Evolutionary conservation across 1,284 basidiomycete genomes (phyloP), one percentile per base, ranked within the genome.

Genomic region (Puccinia triticina): DNA sequence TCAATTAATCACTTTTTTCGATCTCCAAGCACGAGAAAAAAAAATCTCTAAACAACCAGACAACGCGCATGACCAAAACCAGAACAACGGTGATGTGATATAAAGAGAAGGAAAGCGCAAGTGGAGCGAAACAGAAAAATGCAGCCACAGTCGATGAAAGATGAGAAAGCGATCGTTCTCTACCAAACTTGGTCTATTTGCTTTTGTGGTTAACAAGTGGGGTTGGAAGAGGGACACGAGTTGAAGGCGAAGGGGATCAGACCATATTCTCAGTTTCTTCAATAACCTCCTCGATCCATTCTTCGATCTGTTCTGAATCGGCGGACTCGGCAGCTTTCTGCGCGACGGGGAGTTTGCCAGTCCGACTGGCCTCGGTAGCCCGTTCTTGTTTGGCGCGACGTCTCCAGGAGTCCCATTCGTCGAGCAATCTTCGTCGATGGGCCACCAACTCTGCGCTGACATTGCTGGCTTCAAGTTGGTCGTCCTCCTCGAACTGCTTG

Each of bases 341-440:
- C 10, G 61, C 18, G 10, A 10, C n/a, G 29, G 8, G 7, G 16
- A 21, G 12, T 40, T 64, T 64, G 5, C 61, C 61, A 34, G 26
- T 18, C 3, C 10, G 10, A 18, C 3, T 23, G 61, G 61, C 61
- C 32, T 37, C 32, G 14, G 61, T 37, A 29, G 61, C 61, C 7
- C 8, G 61, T 18, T 64, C 61, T 34, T 37, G 61, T 37, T 64
- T 64, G 14, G 61, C 5, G 32, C 11, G 61, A 37, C 82, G 75
- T 73, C 90, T 86, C 97, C 97, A 99, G 50, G 95, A 94, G 88
- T 99, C 96, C 97, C 97, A 99, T 88, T 99, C 96, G 86, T 97
- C 94, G 84, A 99, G 92, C 82, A 97, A 91, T 83, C 96, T 91
- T 88, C 94, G 93, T 86, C 97, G 91, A 84, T 92, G 92, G 53